Evolutionary conservation across 352 stramenopile species (phyloP), one percentile per base, ranked within the genome.

Genomic region (Peronospora belbahrii): DNA sequence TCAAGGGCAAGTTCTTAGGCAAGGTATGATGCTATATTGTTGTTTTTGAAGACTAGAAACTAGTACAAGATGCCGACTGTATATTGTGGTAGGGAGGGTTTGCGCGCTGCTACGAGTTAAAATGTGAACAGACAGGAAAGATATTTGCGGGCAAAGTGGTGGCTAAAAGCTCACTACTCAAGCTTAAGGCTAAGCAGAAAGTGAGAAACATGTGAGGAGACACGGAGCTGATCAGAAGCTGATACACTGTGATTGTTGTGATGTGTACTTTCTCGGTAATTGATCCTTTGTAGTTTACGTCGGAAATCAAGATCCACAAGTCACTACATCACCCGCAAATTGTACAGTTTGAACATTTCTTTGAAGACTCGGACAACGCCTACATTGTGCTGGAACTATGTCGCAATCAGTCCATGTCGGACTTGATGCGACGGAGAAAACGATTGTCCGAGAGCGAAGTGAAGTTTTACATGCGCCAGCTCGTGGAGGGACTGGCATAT

Each of bases 271-370:
- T 63, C 41, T 67, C 47, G 47, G 17, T 27, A 15, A 33, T 39
- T 41, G 20, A n/a, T 13, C 28, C 13, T 0, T 10, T 45, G 35
- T 62, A 88, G 77, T 90, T 94, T 65, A 87, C 79, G 28, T 96
- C 90, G 13, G 96, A 99, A 62, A 98, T 99, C 67, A 98, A 98
- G 66, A 98, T 99, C 59, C 96, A 99, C 79, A 88, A 96, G 43
- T 86, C 80, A 17, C 79, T 99, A 41, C 85, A 95, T 42, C 96
- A 99, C 57, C 62, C 71, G 9, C 79, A 97, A 43, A 72, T 99
- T 47, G 97, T 98, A 18, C 84, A 97, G 56, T 98, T 98, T 62
- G 94, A 98, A 41, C 94, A 97, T 45, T 98, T 97, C 62, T 99
- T 99, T 65, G 96, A 99, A 59, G 96, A 99, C 66, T 69, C 84